Base-by-base conservation (phyloP, 345 rosid species). In the Gossypium raimondii region DNA sequence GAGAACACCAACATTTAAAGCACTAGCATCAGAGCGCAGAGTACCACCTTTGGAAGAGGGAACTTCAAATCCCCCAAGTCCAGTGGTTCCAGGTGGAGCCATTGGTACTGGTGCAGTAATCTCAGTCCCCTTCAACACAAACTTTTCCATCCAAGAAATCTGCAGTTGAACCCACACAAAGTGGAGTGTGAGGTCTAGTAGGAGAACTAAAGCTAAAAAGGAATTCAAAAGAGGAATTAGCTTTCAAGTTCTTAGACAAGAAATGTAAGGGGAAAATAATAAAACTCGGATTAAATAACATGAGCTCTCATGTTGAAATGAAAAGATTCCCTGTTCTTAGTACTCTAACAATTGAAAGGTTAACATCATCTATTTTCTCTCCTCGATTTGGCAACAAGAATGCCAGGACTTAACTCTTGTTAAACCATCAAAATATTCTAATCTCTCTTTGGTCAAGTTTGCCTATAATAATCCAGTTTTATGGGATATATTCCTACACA, bases 81-180 rank as follows among this genome's bases (percentile, higher is more conserved):
- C 99, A 34, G 99, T 95, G 59, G 99, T 95, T 81, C 94, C 94
- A 2, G 94, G 79, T 38, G 92, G 95, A 82, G 94, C 83, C 99
- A 91, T 90, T 14, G 99, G 99, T 63, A 95, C 97, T 78, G 99
- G 99, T 66, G 99, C 99, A 62, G 89, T 91, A 78, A 95, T 95
- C 88, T 93, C 94, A 82, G 91, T 95, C 78, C 98, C 99, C 83
- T 86, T 93, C 76, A 82, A 83, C 76, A 95, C 92, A 84, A 95
- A 95, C 79, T 95, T 95, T 75, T 95, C 94, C 98, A 95, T 93
- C 99, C 99, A 95, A 1, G 99, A 95, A 75, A 95, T 95, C 99
- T 95, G 86, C 82, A 81, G 29, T 72, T 50, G 9, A 73, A 34
- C 7, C 41, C 73, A 84, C 3, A 58, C 34, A 44, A 47, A 78